Conservation (phyloP, 2,329 filamentous ascomycete genomes). For the Plectosphaerella plurivora region DNA sequence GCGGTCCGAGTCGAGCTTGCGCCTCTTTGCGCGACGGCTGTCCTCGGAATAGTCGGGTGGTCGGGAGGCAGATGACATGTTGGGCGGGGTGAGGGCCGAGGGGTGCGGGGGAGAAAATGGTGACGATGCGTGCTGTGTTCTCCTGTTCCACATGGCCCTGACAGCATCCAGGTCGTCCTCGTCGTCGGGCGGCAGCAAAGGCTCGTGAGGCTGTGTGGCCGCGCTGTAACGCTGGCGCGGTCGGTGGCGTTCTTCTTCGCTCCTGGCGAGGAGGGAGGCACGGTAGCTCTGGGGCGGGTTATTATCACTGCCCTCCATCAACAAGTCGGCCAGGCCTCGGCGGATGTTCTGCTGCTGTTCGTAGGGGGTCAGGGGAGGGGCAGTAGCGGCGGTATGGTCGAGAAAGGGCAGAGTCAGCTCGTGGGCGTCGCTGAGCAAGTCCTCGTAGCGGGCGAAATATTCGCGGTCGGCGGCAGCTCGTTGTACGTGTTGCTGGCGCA, state of each 20-base stretch:
- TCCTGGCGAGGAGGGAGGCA: not conserved
- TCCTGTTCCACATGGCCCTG: slow-evolving; percentile 10
- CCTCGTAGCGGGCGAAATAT: slow-evolving; percentile 9
- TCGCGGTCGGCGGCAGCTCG: not conserved
- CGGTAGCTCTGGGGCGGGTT: not conserved
- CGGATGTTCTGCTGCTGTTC: not conserved
- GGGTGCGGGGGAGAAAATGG: slow-evolving; percentile 18
- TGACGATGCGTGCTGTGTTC: slow-evolving; percentile 10
- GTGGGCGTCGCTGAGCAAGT: slow-evolving; percentile 4
- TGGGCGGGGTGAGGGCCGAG: slow-evolving; percentile 22
- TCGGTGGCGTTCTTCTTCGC: not conserved
- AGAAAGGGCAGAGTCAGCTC: not conserved
- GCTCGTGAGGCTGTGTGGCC: not conserved
- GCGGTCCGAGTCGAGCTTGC: slow-evolving; percentile 65
- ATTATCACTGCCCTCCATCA: not conserved
- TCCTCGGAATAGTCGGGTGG: slow-evolving; percentile 38
- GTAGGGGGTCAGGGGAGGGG: not conserved
- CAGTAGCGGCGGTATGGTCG: not conserved
- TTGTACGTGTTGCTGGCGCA: not conserved
- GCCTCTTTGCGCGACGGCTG: slow-evolving; percentile 57
- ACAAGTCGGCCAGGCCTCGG: not conserved
- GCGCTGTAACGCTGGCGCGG: no score
- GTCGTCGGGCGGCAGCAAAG: not conserved
- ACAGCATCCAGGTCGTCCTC: slow-evolving; percentile 12
- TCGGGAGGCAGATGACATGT: slow-evolving; percentile 27